Evolutionary conservation across 192 early-diverging fungal genomes (phyloP), one percentile per base, ranked within the genome.

Genomic region (Oehlia diaphana): DNA sequence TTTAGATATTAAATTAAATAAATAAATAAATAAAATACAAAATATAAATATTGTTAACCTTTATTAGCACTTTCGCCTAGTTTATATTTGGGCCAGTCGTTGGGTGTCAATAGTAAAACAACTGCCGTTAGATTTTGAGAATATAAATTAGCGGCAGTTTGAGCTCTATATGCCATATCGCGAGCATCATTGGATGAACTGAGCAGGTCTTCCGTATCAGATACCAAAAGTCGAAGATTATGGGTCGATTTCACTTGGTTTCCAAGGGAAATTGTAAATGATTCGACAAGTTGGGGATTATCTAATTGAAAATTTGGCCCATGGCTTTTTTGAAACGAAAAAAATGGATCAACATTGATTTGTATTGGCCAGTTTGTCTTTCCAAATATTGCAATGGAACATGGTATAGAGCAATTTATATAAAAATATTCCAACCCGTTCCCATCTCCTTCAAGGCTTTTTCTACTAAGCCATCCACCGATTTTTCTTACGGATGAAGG

Each of bases 241-340:
- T 93, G 92, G 26, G 92, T 93, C 4, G 90, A 89, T 39, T 89
- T 89, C n/a, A 92, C 90, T 79, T 94, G 93, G 31, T 91, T 93
- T 12, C 93, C 93, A 13, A 93, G 82, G 9, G 88, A 86, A 21
- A 93, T 91, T 0, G 93, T 93, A 79, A 94, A 94, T 5, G 91
- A 89, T 72, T 94, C 93, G 2, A 91, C 92, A 14, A 94, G 84
- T 21, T 92, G 67, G 21, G 67, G 28, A 71, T 79, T 50, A 35
- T 79, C 77, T 50, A 72, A 53, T 50, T 53, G 47, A 21, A n/a
- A 58, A 19, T 58, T 58, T 58, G 53, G 16, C 5, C 53, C 53
- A 21, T 58, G 53, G 53, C 53, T 58, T 58, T 58, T 58, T 58
- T 58, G 53, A 58, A 58, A 58, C 53, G 53, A 58, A 58, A 58